Base-by-base conservation (phyloP, 257 asterid genomes). In the Solanum ahanhuiri region DNA sequence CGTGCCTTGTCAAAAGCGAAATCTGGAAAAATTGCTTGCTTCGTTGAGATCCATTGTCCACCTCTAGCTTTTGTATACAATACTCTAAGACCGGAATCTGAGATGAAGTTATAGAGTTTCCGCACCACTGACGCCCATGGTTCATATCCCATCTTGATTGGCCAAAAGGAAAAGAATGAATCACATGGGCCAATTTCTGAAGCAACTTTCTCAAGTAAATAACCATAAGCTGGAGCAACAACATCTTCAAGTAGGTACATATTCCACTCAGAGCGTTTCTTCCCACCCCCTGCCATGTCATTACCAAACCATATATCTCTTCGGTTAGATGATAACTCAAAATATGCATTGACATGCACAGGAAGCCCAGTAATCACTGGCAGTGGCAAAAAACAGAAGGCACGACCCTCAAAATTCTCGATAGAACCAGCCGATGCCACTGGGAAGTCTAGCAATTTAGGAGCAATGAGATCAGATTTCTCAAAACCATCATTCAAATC, bases 271-370 rank as follows among this genome's bases (percentile, higher is more conserved):
- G 99, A 95, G 64, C 98, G 98, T 85, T 92, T 91, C 92, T 94
- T 96, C 85, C 99, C 99, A 86, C 96, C 99, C 87, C 99, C 99
- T 64, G 96, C 94, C 99, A 96, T 96, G 94, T 96, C 99, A 91
- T 93, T 95, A 73, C 99, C 99, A 88, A 94, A 95, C 99, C 99
- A 96, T 90, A 96, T 96, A 85, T 96, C 99, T 89, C 99, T 94
- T 88, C 99, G 90, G 87, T 96, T 96, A 75, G 99, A 96, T 86
- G 99, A 96, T 90, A 96, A 89, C 93, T 96, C 99, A 91, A 96
- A 96, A 89, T 95, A 96, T 81, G 97, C 95, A 88, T 96, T 96
- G 66, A 96, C 94, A 88, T 95, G 99, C 88, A 96, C 95, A 23
- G 99, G 97, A 84, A 96, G 97, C 86, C 98, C 96, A 63, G 99